phyloP scores from a whole-genome alignment of 306 rosid genomes.

The Glycine latifolia region DNA sequence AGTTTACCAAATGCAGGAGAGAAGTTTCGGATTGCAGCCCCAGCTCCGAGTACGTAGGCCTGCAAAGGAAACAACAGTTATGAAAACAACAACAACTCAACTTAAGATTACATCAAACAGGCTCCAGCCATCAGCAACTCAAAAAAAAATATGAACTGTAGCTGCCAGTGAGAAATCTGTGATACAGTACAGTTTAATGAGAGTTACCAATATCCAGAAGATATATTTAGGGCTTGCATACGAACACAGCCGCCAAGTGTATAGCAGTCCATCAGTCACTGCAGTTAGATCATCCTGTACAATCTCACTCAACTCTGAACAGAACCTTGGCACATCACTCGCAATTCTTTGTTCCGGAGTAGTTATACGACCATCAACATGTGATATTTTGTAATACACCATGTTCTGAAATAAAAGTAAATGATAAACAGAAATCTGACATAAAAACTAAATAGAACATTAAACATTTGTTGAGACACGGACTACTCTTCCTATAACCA shows the following conservation, averaged over 20 bases:
- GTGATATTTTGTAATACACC: slow-evolving; percentile 88
- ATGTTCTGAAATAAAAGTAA: slow-evolving; percentile 70
- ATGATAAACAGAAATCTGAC: slow-evolving; percentile 30
- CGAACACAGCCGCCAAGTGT: slow-evolving; percentile 88
- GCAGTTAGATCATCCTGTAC: slow-evolving; percentile 87
- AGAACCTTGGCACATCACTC: slow-evolving; percentile 88
- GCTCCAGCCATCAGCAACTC: too few relatives aligned
- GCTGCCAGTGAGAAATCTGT: slow-evolving; percentile 4
- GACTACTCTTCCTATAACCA: neutral
- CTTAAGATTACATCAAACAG: neutral
- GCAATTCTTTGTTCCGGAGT: slow-evolving; percentile 91
- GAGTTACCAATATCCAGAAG: slow-evolving; percentile 81
- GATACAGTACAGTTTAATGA: slow-evolving; percentile 29
- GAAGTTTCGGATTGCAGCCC: slow-evolving; percentile 74
- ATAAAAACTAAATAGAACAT: slow-evolving; percentile 13
- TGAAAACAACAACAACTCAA: slow-evolving; percentile 36
- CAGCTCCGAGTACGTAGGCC: slow-evolving; percentile 86
- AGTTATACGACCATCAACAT: slow-evolving; percentile 81
- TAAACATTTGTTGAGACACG: neutral
- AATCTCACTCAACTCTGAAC: slow-evolving; percentile 88
- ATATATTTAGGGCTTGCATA: slow-evolving; percentile 94
- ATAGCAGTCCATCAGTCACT: slow-evolving; percentile 78
- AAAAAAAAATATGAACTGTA: neutral
- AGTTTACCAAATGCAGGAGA: slow-evolving; percentile 89
- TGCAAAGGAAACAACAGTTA: slow-evolving; percentile 49